Conservation (phyloP, 768 basidiomycete genomes). For the Zangia roseola region DNA sequence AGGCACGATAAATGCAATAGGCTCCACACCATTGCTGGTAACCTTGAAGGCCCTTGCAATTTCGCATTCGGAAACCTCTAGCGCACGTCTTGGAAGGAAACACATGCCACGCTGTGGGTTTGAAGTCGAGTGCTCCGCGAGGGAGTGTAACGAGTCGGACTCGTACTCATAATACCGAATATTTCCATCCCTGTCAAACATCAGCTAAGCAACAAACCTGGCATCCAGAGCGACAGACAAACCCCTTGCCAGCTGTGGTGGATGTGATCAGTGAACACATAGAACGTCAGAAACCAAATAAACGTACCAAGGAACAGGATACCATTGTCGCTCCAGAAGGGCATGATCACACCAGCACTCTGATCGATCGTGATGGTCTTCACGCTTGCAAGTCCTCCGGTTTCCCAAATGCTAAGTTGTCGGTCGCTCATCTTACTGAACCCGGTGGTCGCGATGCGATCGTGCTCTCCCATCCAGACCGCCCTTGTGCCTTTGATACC, state of each 20-base stretch:
- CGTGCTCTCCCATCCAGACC: conserved; percentile 86
- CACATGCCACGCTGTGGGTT: conserved; percentile 97
- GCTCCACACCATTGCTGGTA: conserved; percentile 69
- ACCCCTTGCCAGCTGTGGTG: conserved; percentile 82
- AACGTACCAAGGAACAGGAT: conserved; percentile 78
- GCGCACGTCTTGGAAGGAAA: conserved; percentile 89
- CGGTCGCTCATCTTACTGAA: conserved; percentile 97
- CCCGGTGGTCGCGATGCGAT: conserved; percentile 90
- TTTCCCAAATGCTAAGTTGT: conserved; percentile 89
- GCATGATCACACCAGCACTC: conserved; percentile 92
- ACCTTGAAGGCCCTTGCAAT: conserved; percentile 95
- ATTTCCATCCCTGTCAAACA: conserved; percentile 77
- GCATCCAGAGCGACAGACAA: conserved; percentile 15
- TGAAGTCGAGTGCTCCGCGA: conserved; percentile 83
- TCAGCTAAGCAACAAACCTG: conserved; percentile 1
- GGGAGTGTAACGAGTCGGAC: conserved; percentile 70
- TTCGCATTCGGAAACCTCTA: conserved; percentile 89
- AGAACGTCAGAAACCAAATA: neutral
- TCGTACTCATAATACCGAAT: conserved; percentile 98
- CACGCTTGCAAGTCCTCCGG: conserved; percentile 66
- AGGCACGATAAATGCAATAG: conserved; percentile 94
- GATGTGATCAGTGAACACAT: conserved; percentile 1
- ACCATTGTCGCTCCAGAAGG: conserved; percentile 95
- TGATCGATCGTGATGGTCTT: conserved; percentile 85
- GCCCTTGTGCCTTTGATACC: conserved; percentile 93